Evolutionary conservation across 139 green algal genomes (phyloP), one percentile per base, ranked within the genome.

Genomic region (Auxenochlorella pyrenoidosa): DNA sequence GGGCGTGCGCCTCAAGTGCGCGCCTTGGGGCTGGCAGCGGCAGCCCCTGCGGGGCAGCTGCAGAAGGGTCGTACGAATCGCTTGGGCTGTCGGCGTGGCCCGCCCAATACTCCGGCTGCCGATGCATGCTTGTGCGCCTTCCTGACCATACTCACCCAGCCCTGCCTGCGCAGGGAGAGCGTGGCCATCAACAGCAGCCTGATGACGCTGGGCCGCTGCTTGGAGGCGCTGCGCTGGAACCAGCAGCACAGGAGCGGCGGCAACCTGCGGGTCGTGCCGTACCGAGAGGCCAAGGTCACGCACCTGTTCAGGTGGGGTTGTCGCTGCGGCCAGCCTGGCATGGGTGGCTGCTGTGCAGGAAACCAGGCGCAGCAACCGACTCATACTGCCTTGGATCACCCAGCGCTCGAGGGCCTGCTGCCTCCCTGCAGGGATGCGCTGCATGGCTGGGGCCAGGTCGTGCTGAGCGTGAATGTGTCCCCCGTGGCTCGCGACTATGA

Each of bases 181-280:
- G 89, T 95, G 66, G 90, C 91, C 73, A 98, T 98, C 93, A 98
- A 98, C 91, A 88, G 84, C 34, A 95, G 90, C 12, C 92, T 98
- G 28, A 96, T 95, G 90, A 95, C 93, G 2, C 91, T 98, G 63
- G 93, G 94, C 0, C 93, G 94, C 65, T 98, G 95, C 90, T 85
- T 98, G 51, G 93, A 97, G 88, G 94, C 93, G 54, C 93, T 97
- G 83, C 88, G 92, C 0, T 93, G 91, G 89, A 98, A 97, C 87
- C 95, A 97, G 92, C 87, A 94, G 86, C 89, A 95, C 60, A 85
- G 71, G 43, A 70, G n/a, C 26, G 30, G 22, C 51, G 44, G 24
- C 59, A 83, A 83, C 65, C 86, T 82, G 80, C 86, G 86, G n/a
- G 84, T 94, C 26, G 90, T 96, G 30, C 94, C 94, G 24, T 94